Conservation (phyloP, 257 asterid species). For the Scutellaria barbata region DNA sequence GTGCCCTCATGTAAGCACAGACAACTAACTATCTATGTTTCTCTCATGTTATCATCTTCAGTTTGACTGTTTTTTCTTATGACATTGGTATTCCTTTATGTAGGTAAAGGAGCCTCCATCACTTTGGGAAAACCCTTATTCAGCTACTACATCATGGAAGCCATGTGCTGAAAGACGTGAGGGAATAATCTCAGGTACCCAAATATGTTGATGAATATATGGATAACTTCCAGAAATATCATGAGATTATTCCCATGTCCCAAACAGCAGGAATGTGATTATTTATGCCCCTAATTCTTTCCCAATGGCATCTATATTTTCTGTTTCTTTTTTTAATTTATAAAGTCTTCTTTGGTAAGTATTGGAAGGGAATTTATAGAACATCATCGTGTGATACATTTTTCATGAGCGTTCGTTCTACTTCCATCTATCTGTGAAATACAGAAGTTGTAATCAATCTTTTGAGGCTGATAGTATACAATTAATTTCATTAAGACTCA, state of each 20-base stretch:
- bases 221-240: not conserved
- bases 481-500: not conserved
- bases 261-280: not conserved
- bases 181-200: constrained; percentile 71
- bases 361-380: not conserved
- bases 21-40: constrained; percentile 5
- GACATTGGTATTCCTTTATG: constrained; percentile 27
- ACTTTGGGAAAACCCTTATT: constrained; percentile 96
- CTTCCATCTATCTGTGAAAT: not conserved
- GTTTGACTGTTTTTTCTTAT: constrained; percentile 25
- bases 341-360: not conserved
- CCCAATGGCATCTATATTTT: not conserved
- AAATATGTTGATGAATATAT: constrained; percentile 14
- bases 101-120: constrained; percentile 92
- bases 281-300: not conserved
- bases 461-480: not conserved
- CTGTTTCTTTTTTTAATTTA: not conserved
- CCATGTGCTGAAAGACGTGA: constrained; percentile 87
- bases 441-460: not conserved
- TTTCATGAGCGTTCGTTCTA: not conserved
- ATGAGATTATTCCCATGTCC: constrained; percentile 8
- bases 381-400: not conserved
- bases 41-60: constrained; percentile 12
- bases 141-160: constrained; percentile 98
- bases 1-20: constrained; percentile 78